Evolutionary conservation across 2,329 filamentous ascomycete genomes (phyloP), one percentile per base, ranked within the genome.

Genomic region (Trichophyton mentagrophytes): DNA sequence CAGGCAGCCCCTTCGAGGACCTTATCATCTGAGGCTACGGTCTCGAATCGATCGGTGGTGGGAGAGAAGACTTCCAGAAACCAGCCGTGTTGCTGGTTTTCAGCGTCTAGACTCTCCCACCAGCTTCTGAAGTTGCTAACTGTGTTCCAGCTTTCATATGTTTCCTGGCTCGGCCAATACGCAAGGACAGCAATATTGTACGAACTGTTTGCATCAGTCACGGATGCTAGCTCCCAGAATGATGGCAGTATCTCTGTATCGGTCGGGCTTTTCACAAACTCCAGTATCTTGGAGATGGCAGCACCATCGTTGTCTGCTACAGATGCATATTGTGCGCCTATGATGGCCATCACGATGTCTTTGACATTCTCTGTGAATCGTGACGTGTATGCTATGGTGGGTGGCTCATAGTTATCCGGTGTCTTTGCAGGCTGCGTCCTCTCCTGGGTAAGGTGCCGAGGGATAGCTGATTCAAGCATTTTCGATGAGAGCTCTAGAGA

Each of bases 51-150:
- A 61, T 78, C 74, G 1, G 76, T 66, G 1, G 71, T 68, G 1
- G 76, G 76, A 27, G 70, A 66, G 61, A 79, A 72, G 33, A 77
- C 64, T 64, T 79, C 76, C 22, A 72, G 65, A 65, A 78, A 78
- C 73, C 72, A 78, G 11, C 76, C 76, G 13, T 73, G 61, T 9
- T 55, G 64, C 2, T 46, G 57, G n/a, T 64, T 65, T 9, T 64
- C 61, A 4, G 66, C 63, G 8, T 71, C 62, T 1, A 73, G 63
- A 2, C 57, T 63, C 3, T 70, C 58, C 75, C 75, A 78, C 74
- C 74, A 77, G 1, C 56, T 47, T 4, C 66, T 57, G 59, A 77
- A 78, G 0, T 72, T 74, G 7, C 71, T 73, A 20, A 67, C 55
- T 2, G 44, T 55, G 2, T 68, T 62, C 75, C 75, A 78, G 3